A percentile compares a stretch with the other conserved stretches of the same genome.
phyloP scores from a whole-genome alignment of 805 yeast genomes.

The Kuraishia floccosa region DNA sequence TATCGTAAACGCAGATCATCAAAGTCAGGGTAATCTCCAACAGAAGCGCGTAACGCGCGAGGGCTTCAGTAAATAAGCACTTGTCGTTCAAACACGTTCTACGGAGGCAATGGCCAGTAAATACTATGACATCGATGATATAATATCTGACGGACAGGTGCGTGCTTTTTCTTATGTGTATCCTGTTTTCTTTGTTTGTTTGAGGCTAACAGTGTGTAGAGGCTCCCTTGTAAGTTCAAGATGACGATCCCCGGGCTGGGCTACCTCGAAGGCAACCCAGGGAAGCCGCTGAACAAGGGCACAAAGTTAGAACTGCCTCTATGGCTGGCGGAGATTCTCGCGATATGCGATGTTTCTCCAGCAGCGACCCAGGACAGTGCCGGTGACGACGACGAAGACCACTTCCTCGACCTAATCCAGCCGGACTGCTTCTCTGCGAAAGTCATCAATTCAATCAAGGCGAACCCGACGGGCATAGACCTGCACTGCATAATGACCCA shows the following conservation, averaged over 20 bases:
- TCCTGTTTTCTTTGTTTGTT: constrained; percentile 4
- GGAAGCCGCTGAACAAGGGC: constrained; percentile 42
- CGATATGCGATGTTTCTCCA: constrained; percentile 27
- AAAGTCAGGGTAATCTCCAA: too few species aligned
- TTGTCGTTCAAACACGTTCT: too few species aligned
- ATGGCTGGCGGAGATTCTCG: constrained; percentile 80
- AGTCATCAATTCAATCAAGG: constrained; percentile 73
- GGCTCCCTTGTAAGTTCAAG: constrained; percentile 71
- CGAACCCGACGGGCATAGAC: constrained; percentile 59
- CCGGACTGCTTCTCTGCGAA: constrained; percentile 60
- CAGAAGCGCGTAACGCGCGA: too few species aligned
- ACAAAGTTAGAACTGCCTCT: constrained; percentile 71
- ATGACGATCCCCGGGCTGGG: constrained; percentile 82
- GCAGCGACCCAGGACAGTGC: too few species aligned
- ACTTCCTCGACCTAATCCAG: constrained; percentile 54
- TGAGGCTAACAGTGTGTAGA: constrained; percentile 15
- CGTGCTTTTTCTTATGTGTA: constrained; percentile 6
- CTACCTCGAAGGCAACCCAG: constrained; percentile 70
- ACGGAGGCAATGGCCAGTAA: too few species aligned
- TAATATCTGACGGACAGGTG: constrained; percentile 52
- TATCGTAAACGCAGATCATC: too few species aligned
- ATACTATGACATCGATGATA: constrained; percentile 72
- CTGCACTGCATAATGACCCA: constrained; percentile 53
- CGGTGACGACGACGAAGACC: constrained; percentile 23
- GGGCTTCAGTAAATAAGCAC: too few species aligned